These are phyloP conservation scores for Blastocystis sp. DNA, from an alignment of 352 stramenopile species.

Conservation along the genomic window DNA sequence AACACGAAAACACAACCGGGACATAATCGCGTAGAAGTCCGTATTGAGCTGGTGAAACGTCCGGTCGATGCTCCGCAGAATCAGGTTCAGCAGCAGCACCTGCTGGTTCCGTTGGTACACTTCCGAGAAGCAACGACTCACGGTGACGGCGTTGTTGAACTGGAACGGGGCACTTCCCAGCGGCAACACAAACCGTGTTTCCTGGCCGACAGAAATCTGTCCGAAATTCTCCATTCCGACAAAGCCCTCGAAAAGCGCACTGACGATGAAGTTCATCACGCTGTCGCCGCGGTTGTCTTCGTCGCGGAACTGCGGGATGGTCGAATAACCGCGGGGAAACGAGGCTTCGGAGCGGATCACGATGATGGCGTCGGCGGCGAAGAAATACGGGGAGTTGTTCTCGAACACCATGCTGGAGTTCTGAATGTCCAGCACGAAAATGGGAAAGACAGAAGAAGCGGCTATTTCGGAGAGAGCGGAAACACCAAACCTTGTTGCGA, in stretches of 20 bases:
- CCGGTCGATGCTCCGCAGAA: constrained; percentile 9
- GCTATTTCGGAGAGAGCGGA: background rate
- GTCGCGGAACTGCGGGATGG: background rate
- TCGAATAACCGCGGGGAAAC: constrained; percentile 1
- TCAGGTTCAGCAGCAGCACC: constrained; percentile 26
- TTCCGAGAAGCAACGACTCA: constrained; percentile 43
- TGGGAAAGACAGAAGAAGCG: background rate
- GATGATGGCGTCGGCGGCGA: constrained; percentile 1
- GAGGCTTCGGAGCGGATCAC: constrained; percentile 41
- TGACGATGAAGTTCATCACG: constrained; percentile 17
- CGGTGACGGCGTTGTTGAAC: constrained; percentile 10
- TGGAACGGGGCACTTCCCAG: constrained; percentile 44
- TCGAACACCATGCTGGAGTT: constrained; percentile 12
- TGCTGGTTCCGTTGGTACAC: constrained; percentile 43
- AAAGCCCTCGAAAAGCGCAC: constrained; percentile 43
- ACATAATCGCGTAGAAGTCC: constrained; percentile 56
- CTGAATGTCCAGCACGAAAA: constrained; percentile 56
- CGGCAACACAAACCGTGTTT: constrained; percentile 43
- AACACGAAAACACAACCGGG: background rate
- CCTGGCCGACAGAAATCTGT: constrained; percentile 9
- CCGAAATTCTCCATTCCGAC: constrained; percentile 64
- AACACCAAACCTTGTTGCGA: background rate
- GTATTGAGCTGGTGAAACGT: constrained; percentile 35
- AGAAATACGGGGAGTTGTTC: constrained; percentile 3
- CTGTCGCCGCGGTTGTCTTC: background rate